Conservation (phyloP, 208 protist species). For the Angomonas deanei region DNA sequence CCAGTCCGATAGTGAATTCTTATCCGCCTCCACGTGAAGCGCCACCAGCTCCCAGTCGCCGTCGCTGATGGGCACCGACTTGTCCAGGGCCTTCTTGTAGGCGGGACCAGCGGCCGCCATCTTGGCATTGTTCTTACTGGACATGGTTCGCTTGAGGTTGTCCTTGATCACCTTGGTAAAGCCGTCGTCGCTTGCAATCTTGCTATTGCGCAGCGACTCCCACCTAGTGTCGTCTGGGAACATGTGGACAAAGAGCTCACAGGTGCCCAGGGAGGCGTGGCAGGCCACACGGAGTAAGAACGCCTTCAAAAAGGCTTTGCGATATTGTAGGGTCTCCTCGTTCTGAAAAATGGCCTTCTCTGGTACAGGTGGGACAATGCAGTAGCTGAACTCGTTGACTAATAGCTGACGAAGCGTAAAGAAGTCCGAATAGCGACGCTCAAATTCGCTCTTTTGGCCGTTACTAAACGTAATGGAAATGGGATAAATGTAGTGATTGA, state of each 20-base stretch:
- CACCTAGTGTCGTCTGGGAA: constrained; percentile 80
- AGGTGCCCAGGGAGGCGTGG: constrained; percentile 55
- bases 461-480: constrained; percentile 43
- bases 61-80: background rate
- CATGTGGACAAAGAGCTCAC: constrained; percentile 41
- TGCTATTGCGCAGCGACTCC: constrained; percentile 9
- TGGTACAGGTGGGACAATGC: constrained; percentile 84
- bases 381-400: constrained; percentile 53
- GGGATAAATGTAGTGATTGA: constrained; percentile 77
- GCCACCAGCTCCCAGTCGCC: constrained; percentile 10
- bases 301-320: constrained; percentile 41
- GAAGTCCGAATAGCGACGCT: constrained; percentile 88
- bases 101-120: background rate
- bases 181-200: background rate
- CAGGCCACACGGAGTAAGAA: constrained; percentile 76
- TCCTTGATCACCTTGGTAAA: background rate
- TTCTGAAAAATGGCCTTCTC: constrained; percentile 70
- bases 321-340: background rate
- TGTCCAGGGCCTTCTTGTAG: constrained; percentile 1
- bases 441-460: constrained; percentile 25
- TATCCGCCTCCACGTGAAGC: background rate
- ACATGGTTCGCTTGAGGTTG: background rate
- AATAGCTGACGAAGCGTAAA: constrained; percentile 71
- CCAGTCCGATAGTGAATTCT: background rate
- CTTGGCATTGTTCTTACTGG: background rate